Base-by-base conservation (phyloP, 177 flowering plant genomes). In the Vitis hybrid region DNA sequence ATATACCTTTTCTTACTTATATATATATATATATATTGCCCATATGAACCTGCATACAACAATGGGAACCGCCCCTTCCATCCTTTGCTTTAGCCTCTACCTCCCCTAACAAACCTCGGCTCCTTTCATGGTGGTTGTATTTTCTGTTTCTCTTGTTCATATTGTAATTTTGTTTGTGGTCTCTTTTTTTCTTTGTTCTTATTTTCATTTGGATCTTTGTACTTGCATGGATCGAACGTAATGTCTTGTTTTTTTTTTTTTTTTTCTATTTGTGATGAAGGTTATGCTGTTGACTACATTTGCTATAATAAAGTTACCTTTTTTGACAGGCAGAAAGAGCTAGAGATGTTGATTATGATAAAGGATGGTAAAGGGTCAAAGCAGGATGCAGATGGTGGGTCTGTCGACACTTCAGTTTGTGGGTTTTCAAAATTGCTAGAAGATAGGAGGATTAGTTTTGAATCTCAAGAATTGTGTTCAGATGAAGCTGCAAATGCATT, bases 401-500 rank as follows among this genome's bases (percentile, higher is more conserved):
- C 64, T 5, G 32, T 52, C 35, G 76, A 64, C 32, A 58, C 65
- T 71, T 66, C 81, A 8, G 52, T 74, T 70, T 27, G 41, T 58
- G 71, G 41, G 53, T 72, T 90, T 73, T 80, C 70, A 1, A 67
- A 77, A 73, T 77, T 75, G 65, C 51, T 95, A 27, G 81, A 83
- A 66, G 84, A 77, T 63, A 83, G 80, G 69, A 66, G 70, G 72
- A 77, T 86, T 65, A 65, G 69, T 78, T 24, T 88, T 63, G 78
- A 71, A 58, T 70, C 71, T 11, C 97, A 88, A 67, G 90, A 86
- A 69, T 53, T 73, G 0, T 56, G 79, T 63, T 82, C 94, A 4
- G 64, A 89, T 63, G 85, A 88, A 83, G 91, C 92, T 62, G 87
- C 87, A 32, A 87, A 81, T 59, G 79, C 84, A 54, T 67, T 95